phyloP scores from a whole-genome alignment of 2,329 filamentous ascomycete species.

The Penicillium sp. region DNA sequence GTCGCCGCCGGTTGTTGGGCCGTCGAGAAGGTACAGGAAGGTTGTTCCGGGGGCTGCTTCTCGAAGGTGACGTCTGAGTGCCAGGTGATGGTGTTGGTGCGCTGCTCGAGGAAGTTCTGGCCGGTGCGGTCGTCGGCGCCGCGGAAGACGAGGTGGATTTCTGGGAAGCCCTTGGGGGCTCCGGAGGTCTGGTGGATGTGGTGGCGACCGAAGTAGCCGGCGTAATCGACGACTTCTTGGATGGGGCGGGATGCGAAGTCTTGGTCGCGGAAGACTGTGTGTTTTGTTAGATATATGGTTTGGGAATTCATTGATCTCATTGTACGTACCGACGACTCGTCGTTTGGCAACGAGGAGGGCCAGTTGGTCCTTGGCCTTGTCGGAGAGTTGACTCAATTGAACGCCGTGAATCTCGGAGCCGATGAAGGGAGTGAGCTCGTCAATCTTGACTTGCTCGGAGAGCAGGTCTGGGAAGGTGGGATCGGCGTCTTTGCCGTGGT shows the following conservation, averaged over 20 bases:
- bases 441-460: conserved; percentile 45
- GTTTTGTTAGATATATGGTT: neutral
- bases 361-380: conserved; percentile 71
- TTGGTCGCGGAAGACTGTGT: conserved; percentile 65
- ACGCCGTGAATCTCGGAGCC: conserved; percentile 68
- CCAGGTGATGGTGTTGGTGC: conserved; percentile 81
- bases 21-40: conserved; percentile 83
- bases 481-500: conserved; percentile 73
- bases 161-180: conserved; percentile 67
- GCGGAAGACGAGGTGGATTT: conserved; percentile 75
- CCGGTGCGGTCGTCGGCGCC: conserved; percentile 61
- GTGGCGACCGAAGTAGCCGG: conserved; percentile 72
- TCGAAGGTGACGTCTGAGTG: conserved; percentile 88
- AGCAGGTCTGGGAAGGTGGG: conserved; percentile 66
- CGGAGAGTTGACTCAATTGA: conserved; percentile 64
- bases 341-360: conserved; percentile 50
- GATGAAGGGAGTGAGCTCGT: conserved; percentile 67
- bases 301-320: too few species aligned
- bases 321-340: conserved; percentile 62
- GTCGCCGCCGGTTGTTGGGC: conserved; percentile 74
- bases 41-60: conserved; percentile 85
- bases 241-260: conserved; percentile 70
- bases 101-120: conserved; percentile 61
- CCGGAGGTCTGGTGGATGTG: conserved; percentile 80
- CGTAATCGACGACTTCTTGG: conserved; percentile 63